Base-by-base conservation (phyloP, 768 basidiomycete genomes). In the Suillus tomentosus region DNA sequence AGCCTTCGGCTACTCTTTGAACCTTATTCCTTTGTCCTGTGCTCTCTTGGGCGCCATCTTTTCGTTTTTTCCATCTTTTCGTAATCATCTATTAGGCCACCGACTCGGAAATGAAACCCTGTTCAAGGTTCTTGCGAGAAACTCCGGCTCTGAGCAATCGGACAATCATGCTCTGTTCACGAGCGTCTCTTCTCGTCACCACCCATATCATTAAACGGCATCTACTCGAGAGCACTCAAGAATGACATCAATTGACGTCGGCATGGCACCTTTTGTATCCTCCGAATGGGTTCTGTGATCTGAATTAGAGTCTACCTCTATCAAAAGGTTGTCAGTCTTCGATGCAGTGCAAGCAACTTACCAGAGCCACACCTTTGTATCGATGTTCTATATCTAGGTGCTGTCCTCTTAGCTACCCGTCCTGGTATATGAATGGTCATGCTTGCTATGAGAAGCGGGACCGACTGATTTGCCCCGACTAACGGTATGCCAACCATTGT, bases 21-120 rank as follows among this genome's bases (percentile, higher is more conserved):
- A 72, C 74, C 65, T 76, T 74, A 66, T 65, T 61, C 65, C 24
- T 31, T 11, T 42, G 10, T 43, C 57, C 39, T 58, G 53, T 54
- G 31, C 53, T 19, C 5, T 54, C 31, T 19, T 42, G 24, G 3
- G 22, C 57, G 39, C 40, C 27, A 58, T 19, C 24, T 24, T 15
- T 4, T 57, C 14, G 22, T 57, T 57, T 51, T 51, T 27, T 3
- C 7, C 31, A 3, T 15, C 51, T 0, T 4, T 31, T 31, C 17
- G 51, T 34, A 53, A 53, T 51, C 36, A 53, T 37, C 36, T 37
- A 37, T 37, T 40, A 40, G 39, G 19, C 9, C 13, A 10, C 6
- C 10, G 3, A 48, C 0, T 48, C 47, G n/a, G 37, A 58, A 58
- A 58, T 58, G 39, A 58, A 58, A 27, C 22, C 37, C 37, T 39